Percentiles rank a stretch among this genome's conserved stretches.
phyloP scores from a whole-genome alignment of 140 eudicot genomes.

The Bidens hawaiensis region DNA sequence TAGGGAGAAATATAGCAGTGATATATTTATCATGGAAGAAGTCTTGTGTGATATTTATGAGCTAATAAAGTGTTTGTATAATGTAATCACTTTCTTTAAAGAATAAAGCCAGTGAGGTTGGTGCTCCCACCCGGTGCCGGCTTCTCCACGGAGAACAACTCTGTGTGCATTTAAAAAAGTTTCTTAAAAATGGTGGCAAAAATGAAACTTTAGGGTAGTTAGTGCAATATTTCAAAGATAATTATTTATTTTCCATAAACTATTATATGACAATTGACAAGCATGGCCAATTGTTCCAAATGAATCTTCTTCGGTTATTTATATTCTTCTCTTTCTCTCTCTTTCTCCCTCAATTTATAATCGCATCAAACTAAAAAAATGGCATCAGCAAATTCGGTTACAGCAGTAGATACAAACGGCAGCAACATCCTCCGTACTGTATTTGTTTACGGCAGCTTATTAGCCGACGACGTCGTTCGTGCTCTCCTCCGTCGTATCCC shows the following conservation, averaged over 20 bases:
- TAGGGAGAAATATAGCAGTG: too few species aligned
- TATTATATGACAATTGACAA: constrained; percentile 7
- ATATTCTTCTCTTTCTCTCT: not conserved
- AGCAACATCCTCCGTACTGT: constrained; percentile 29
- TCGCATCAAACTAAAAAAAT: too few species aligned
- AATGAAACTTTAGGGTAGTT: constrained; percentile 13
- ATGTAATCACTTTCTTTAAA: too few species aligned
- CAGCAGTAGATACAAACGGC: constrained; percentile 14
- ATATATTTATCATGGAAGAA: too few species aligned
- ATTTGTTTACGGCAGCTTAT: constrained; percentile 89
- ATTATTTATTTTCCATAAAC: not conserved
- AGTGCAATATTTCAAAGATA: not conserved
- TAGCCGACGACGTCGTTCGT: constrained; percentile 86
- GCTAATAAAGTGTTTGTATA: too few species aligned
- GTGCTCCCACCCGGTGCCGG: too few species aligned
- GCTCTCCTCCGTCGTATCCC: constrained; percentile 73
- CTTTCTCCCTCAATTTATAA: not conserved
- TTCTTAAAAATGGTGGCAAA: not conserved
- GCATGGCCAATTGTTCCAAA: constrained; percentile 19
- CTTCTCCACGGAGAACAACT: too few species aligned
- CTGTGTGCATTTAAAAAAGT: too few species aligned
- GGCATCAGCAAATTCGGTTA: constrained; percentile 20
- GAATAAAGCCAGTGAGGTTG: too few species aligned
- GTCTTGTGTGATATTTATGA: too few species aligned
- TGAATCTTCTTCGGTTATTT: constrained; percentile 4